phyloP scores from a whole-genome alignment of 2,329 filamentous ascomycete species.

The Beauveria australis region DNA sequence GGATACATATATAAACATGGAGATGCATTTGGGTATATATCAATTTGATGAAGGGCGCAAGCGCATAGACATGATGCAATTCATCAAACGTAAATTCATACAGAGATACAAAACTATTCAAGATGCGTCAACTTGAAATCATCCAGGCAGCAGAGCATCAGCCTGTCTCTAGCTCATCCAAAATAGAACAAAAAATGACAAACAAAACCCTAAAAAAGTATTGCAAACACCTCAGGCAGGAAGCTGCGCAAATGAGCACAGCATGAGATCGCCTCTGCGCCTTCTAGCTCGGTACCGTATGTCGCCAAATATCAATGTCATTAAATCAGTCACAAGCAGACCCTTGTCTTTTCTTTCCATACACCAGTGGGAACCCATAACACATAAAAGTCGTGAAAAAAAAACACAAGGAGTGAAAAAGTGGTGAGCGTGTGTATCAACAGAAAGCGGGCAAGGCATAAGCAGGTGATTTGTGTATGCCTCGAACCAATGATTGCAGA shows the following conservation, averaged over 20 bases:
- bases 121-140: neutral
- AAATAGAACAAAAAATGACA: neutral
- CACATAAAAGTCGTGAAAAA: neutral
- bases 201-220: slow-evolving; percentile 5
- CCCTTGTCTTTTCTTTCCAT: neutral
- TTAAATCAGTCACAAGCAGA: neutral
- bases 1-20: neutral
- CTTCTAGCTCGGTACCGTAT: slow-evolving; percentile 5
- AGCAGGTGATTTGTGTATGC: neutral
- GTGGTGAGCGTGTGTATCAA: neutral
- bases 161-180: slow-evolving; percentile 11
- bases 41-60: neutral
- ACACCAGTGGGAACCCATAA: neutral
- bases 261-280: slow-evolving; percentile 5
- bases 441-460: neutral
- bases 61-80: neutral
- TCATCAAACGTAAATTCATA: slow-evolving; percentile 1
- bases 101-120: neutral
- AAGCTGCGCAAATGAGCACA: neutral
- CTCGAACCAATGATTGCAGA: neutral
- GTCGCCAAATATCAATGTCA: neutral
- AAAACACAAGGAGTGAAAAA: neutral
- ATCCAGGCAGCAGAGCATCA: neutral
- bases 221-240: neutral
- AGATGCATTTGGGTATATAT: neutral